Evolutionary conservation across 768 basidiomycete species (phyloP).

Genomic region (Tricholoma terreum): DNA sequence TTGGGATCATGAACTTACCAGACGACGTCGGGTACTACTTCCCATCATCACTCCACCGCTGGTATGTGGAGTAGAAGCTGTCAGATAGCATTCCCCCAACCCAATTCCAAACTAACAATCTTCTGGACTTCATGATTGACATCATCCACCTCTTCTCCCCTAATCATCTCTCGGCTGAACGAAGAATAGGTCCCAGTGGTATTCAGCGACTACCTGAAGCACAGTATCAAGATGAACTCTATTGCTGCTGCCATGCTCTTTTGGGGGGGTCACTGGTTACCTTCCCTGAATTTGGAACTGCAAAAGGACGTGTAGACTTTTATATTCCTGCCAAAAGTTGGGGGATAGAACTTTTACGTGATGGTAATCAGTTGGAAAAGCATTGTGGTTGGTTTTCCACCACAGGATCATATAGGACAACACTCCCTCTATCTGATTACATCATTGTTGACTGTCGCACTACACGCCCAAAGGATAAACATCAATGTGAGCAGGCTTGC

Average conservation of each 20-base stretch:
- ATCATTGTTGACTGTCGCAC: slow-evolving; percentile 18
- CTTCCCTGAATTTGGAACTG: slow-evolving; percentile 17
- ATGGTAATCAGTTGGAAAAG: slow-evolving; percentile 10
- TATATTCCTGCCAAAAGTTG: slow-evolving; percentile 14
- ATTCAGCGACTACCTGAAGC: not conserved
- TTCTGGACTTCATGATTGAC: too few species aligned
- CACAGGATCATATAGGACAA: slow-evolving; percentile 9
- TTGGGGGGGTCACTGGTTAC: slow-evolving; percentile 14
- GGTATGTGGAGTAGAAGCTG: slow-evolving; percentile 18
- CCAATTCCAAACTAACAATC: slow-evolving; percentile 3
- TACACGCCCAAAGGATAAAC: not conserved
- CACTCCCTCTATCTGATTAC: slow-evolving; percentile 12
- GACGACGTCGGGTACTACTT: slow-evolving; percentile 12
- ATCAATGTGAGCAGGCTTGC: not conserved
- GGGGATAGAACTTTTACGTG: slow-evolving; percentile 17
- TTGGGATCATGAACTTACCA: not conserved
- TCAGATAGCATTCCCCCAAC: not conserved
- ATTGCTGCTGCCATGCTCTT: slow-evolving; percentile 7
- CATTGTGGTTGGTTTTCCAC: slow-evolving; percentile 13
- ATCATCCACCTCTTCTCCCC: too few species aligned
- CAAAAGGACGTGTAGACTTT: slow-evolving; percentile 13
- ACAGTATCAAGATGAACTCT: slow-evolving; percentile 9
- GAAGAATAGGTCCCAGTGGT: not conserved
- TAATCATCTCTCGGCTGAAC: not conserved
- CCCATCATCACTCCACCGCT: slow-evolving; percentile 13